Evolutionary conservation across 345 rosid genomes (phyloP).

Genomic region (Citrus unshiu): DNA sequence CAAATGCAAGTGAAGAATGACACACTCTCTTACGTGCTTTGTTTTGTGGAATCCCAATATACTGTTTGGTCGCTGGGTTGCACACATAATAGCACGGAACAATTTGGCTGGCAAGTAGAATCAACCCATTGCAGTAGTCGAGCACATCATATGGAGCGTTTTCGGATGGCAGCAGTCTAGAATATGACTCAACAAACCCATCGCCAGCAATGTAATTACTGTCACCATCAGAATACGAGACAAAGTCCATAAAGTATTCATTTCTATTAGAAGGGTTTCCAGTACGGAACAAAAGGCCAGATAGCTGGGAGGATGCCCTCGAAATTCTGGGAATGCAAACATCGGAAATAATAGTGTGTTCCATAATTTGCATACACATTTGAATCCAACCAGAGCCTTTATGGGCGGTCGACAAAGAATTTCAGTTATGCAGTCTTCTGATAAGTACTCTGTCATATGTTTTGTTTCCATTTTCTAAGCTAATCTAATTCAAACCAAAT

Average conservation of each 20-base stretch:
- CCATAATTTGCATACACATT: not conserved
- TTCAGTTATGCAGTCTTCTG: not conserved
- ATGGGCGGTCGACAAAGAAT: not conserved
- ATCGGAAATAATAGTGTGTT: not conserved
- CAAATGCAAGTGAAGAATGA: not conserved
- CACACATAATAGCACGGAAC: slow-evolving; percentile 2
- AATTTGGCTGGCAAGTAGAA: not conserved
- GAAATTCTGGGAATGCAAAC: not conserved
- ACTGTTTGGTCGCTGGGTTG: not conserved
- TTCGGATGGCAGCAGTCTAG: not conserved
- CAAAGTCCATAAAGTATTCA: too few relatives aligned
- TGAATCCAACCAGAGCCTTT: not conserved
- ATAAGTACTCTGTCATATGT: not conserved
- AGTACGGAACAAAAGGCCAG: not conserved
- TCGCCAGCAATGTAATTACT: not conserved
- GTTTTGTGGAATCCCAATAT: not conserved
- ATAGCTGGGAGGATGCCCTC: not conserved
- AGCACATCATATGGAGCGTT: not conserved
- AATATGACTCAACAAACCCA: not conserved
- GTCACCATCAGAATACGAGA: not conserved
- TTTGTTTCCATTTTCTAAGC: too few relatives aligned
- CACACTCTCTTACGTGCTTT: not conserved
- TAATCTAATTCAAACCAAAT: too few relatives aligned
- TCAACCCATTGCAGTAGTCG: slow-evolving; percentile 15
- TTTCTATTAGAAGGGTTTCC: not conserved